Evolutionary conservation across 1,139 yeast genomes (phyloP), one percentile per base, ranked within the genome.

Genomic region (Hyphopichia fennica): DNA sequence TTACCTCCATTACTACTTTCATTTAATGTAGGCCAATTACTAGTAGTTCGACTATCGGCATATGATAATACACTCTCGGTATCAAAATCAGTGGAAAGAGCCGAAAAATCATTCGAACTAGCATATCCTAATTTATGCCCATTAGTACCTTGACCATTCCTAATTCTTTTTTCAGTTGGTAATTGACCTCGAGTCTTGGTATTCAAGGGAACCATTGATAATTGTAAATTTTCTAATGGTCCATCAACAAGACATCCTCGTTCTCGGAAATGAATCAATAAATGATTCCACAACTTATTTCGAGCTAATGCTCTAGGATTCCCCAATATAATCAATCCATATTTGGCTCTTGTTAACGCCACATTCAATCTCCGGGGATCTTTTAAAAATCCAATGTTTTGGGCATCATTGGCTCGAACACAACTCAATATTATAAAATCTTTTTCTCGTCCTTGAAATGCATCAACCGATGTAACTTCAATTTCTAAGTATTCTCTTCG

Each of bases 391-490:
- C 98, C 98, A 62, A 91, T 88, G 9, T 76, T 78, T 53, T 85
- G 89, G 40, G 76, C 79, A 44, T 88, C 95, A 58, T 90, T 90
- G 34, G 96, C 93, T 58, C 98, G 79, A 37, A 90, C 97, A 73
- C 97, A 90, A 25, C 96, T 85, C 44, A 91, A 65, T 41, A 91
- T 87, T 46, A 91, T 88, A 56, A 81, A 89, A 58, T 91, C 96
- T 63, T 91, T 91, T 62, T 91, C 98, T 50, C 97, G 80, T 38
- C 98, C 98, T 67, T 91, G 97, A 75, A 91, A 91, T 1, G 96
- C 96, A 67, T 91, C 97, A 30, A 91, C 96, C 36, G 95, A 85
- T 14, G 95, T 89, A 23, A 91, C 91, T 65, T 91, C 98, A 38
- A 91, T 87, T 40, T 79, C 82, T 41, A 75, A 63, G 60, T 89